Conservation (phyloP, 371 early-diverging fungal species). For the Apophysomyces trapeziformis region DNA sequence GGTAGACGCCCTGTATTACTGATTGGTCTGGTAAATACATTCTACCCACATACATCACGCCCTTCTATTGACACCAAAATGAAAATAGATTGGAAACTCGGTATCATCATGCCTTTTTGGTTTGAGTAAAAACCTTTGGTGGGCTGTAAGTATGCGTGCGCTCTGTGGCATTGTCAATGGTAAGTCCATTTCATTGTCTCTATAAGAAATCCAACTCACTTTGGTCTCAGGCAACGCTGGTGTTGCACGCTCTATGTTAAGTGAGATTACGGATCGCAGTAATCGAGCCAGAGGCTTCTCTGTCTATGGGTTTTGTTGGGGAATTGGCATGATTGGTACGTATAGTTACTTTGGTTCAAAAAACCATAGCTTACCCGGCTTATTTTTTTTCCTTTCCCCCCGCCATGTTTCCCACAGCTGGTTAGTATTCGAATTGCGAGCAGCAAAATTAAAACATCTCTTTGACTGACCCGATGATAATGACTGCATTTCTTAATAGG, state of each 20-base stretch:
- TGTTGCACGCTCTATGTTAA: conserved; percentile 76
- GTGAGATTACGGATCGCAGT: conserved; percentile 75
- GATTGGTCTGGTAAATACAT: conserved; percentile 52
- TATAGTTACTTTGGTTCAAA: background rate
- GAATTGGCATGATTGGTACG: conserved; percentile 42
- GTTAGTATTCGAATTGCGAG: background rate
- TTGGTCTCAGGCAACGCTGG: conserved; percentile 55
- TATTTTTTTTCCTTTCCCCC: background rate
- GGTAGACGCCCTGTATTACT: conserved; percentile 88
- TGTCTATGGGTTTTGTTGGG: conserved; percentile 56
- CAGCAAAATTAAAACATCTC: background rate
- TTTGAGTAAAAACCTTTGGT: conserved; percentile 51
- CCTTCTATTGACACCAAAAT: no score
- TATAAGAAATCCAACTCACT: background rate
- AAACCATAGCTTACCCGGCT: background rate
- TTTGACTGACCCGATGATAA: background rate
- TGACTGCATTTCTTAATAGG: background rate
- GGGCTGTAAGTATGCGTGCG: conserved; percentile 63
- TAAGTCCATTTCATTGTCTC: background rate
- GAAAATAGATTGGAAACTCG: conserved; percentile 55
- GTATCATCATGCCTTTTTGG: conserved; percentile 70
- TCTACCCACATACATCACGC: no score
- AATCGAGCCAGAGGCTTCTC: conserved; percentile 64
- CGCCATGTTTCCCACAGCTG: background rate
- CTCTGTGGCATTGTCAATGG: conserved; percentile 72